Evolutionary conservation across 2,329 filamentous ascomycete genomes (phyloP).

Genomic region (Sclerotinia borealis): DNA sequence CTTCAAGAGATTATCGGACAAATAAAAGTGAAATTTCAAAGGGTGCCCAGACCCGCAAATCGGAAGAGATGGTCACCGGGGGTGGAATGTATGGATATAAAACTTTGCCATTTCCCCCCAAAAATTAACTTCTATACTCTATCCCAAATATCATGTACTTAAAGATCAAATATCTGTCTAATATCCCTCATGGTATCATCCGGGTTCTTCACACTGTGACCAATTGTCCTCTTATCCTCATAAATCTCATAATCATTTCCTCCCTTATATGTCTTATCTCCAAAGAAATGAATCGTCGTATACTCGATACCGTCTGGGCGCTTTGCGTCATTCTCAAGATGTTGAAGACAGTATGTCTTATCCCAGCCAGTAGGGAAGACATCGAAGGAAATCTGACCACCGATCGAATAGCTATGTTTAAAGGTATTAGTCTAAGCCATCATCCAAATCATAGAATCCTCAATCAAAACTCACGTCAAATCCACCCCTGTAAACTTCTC

Average conservation of each 20-base stretch:
- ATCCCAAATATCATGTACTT: constrained; percentile 15
- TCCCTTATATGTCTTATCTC: constrained; percentile 86
- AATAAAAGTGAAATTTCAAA: too few species aligned
- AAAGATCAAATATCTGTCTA: constrained; percentile 73
- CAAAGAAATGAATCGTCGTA: constrained; percentile 93
- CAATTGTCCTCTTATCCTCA: constrained; percentile 70
- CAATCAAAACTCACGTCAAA: constrained; percentile 60
- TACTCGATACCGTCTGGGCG: constrained; percentile 67
- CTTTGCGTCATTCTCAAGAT: constrained; percentile 75
- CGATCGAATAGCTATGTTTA: constrained; percentile 71
- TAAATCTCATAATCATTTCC: constrained; percentile 98
- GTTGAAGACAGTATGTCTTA: constrained; percentile 92
- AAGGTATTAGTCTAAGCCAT: neutral
- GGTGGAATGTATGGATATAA: neutral
- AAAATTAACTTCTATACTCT: neutral
- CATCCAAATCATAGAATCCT: neutral
- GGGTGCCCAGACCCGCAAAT: too few species aligned
- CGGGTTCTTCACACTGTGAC: constrained; percentile 75
- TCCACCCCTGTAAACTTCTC: constrained; percentile 78
- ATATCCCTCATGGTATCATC: constrained; percentile 76
- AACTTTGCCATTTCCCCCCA: neutral
- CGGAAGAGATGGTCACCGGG: neutral
- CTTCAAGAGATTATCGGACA: too few species aligned
- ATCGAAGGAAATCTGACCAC: constrained; percentile 96
- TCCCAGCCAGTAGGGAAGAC: constrained; percentile 97